Conservation (phyloP, 768 basidiomycete genomes). For the Collybiopsis luxurians region DNA sequence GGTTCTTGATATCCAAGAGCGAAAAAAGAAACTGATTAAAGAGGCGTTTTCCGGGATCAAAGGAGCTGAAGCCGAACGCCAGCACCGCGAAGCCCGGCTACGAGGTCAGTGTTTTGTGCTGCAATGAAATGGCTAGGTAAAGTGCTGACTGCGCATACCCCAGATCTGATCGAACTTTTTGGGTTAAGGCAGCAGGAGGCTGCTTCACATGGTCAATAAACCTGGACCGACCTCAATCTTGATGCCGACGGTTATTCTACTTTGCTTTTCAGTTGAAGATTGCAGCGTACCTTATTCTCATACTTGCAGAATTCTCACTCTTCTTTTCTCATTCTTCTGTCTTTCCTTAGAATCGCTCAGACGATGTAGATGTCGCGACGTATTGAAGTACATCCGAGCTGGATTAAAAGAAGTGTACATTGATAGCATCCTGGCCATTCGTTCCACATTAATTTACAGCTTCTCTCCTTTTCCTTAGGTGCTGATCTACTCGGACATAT, state of each 20-base stretch:
- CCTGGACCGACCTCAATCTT: neutral
- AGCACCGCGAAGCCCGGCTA: conserved; percentile 77
- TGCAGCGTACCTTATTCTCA: too few relatives aligned
- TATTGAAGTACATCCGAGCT: too few relatives aligned
- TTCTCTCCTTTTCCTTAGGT: neutral
- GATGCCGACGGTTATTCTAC: too few relatives aligned
- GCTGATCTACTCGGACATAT: neutral
- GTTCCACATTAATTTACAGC: neutral
- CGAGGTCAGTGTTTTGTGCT: conserved; percentile 50
- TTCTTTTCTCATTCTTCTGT: too few relatives aligned
- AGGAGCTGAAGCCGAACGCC: conserved; percentile 67
- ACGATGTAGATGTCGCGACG: too few relatives aligned
- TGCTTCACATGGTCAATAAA: neutral
- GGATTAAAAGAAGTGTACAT: too few relatives aligned
- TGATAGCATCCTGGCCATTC: too few relatives aligned
- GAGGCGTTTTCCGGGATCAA: conserved; percentile 87
- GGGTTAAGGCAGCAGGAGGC: conserved; percentile 34
- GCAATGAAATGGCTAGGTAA: neutral
- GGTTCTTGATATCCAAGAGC: conserved; percentile 85
- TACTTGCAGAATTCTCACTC: too few relatives aligned
- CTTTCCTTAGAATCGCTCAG: too few relatives aligned
- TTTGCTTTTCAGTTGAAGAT: too few relatives aligned
- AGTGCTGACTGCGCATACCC: neutral
- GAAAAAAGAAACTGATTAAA: conserved; percentile 76
- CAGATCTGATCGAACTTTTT: conserved; percentile 63